Evolutionary conservation across 257 asterid species (phyloP).

Genomic region (Sherardia arvensis): DNA sequence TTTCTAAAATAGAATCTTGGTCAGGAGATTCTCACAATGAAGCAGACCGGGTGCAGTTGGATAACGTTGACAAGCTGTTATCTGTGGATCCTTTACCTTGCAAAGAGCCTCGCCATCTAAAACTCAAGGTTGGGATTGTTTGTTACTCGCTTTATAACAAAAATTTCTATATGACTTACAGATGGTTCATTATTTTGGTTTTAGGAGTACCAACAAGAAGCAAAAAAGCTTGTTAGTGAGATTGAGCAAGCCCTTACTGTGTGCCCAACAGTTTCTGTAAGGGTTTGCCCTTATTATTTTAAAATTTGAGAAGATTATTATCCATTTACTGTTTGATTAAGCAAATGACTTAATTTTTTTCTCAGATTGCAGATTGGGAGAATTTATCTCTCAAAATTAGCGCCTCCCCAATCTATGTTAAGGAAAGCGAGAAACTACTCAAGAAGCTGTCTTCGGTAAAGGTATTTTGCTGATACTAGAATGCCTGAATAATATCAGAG

Average conservation of each 20-base stretch:
- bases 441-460: constrained; percentile 59
- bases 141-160: background rate
- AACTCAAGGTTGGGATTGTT: constrained; percentile 49
- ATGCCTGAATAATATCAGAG: too few relatives aligned
- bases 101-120: constrained; percentile 44
- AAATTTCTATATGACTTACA: constrained; percentile 1
- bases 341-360: constrained; percentile 1
- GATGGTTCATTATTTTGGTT: constrained; percentile 11
- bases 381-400: constrained; percentile 38
- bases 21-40: constrained; percentile 27
- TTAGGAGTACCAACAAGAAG: constrained; percentile 59
- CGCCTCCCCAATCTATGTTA: constrained; percentile 45
- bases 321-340: background rate
- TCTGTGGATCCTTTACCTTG: constrained; percentile 42
- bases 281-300: too few relatives aligned
- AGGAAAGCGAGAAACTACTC: constrained; percentile 51
- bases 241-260: constrained; percentile 44
- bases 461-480: constrained; percentile 29
- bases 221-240: constrained; percentile 49
- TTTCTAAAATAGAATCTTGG: constrained; percentile 58
- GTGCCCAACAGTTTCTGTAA: constrained; percentile 47
- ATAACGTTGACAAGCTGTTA: constrained; percentile 50
- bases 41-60: constrained; percentile 43
- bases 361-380: constrained; percentile 70
- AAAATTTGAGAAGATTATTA: too few relatives aligned